Evolutionary conservation across 768 basidiomycete species (phyloP).

Genomic region (Pleurotus giganteus): DNA sequence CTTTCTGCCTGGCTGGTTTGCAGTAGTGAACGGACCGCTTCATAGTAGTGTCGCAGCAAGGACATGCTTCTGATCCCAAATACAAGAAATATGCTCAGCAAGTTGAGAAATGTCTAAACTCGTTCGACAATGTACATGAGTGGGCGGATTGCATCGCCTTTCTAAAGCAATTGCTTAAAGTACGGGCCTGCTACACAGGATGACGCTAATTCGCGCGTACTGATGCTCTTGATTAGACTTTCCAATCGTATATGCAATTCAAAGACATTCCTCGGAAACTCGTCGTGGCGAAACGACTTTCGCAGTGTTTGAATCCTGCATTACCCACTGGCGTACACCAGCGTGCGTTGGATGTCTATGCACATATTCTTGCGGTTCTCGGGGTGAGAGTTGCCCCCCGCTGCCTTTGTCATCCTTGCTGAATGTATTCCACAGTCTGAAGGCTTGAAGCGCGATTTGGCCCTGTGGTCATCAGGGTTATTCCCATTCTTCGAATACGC

Average conservation of each 20-base stretch:
- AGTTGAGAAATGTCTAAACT: constrained; percentile 88
- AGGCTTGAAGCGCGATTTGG: constrained; percentile 81
- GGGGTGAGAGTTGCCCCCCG: constrained; percentile 55
- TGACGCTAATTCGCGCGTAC: background rate
- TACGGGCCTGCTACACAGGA: constrained; percentile 24
- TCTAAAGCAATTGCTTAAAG: constrained; percentile 90
- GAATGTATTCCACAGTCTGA: constrained; percentile 56
- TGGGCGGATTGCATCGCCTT: constrained; percentile 99
- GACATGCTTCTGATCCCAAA: constrained; percentile 80
- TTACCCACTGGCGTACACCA: constrained; percentile 97
- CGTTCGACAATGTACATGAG: constrained; percentile 95
- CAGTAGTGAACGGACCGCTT: constrained; percentile 4
- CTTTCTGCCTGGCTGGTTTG: background rate
- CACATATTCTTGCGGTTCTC: constrained; percentile 85
- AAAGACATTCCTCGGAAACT: constrained; percentile 95
- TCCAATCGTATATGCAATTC: constrained; percentile 92
- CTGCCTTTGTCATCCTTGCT: background rate
- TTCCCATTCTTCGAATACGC: constrained; percentile 99
- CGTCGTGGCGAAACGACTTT: constrained; percentile 89
- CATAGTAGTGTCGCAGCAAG: constrained; percentile 48
- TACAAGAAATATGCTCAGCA: constrained; percentile 92
- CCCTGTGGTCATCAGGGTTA: constrained; percentile 92
- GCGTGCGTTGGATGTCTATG: constrained; percentile 92
- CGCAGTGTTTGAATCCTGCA: constrained; percentile 98
- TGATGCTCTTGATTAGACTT: constrained; percentile 53